phyloP scores from a whole-genome alignment of 2,329 filamentous ascomycete genomes.

The Xylariaceae sp. region DNA sequence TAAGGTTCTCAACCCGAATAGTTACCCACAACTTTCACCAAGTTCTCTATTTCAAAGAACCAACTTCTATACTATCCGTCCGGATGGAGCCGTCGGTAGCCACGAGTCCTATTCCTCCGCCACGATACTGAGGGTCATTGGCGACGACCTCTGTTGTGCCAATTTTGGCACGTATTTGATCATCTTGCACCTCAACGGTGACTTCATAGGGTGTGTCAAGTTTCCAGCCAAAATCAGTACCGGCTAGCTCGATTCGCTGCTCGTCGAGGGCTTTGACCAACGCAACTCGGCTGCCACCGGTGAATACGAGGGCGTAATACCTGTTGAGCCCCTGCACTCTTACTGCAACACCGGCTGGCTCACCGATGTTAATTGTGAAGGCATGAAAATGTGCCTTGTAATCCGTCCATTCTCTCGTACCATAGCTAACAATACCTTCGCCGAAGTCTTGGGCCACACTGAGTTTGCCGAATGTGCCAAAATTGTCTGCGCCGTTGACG shows the following conservation, averaged over 20 bases:
- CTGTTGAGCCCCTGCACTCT: slow-evolving; percentile 36
- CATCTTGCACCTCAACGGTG: slow-evolving; percentile 5
- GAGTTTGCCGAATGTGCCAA: slow-evolving; percentile 27
- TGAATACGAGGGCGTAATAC: slow-evolving; percentile 35
- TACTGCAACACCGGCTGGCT: slow-evolving; percentile 30
- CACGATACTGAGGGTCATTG: slow-evolving; percentile 20
- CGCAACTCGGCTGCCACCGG: slow-evolving; percentile 11
- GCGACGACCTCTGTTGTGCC: slow-evolving; percentile 15
- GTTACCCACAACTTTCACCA: too few species aligned
- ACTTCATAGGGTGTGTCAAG: slow-evolving; percentile 26
- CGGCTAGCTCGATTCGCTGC: slow-evolving; percentile 17
- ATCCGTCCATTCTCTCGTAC: slow-evolving; percentile 39
- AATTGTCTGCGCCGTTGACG: slow-evolving; percentile 30
- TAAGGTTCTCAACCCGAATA: too few species aligned
- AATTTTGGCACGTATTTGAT: slow-evolving; percentile 1
- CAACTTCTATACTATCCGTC: slow-evolving; percentile 18
- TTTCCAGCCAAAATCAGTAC: slow-evolving; percentile 22
- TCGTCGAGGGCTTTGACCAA: slow-evolving; percentile 31
- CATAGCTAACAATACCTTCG: slow-evolving; percentile 37
- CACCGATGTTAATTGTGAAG: slow-evolving; percentile 32
- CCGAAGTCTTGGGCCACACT: slow-evolving; percentile 34
- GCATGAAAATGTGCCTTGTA: slow-evolving; percentile 27
- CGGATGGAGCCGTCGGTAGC: slow-evolving; percentile 27
- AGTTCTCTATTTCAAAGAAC: not conserved
- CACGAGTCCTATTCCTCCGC: slow-evolving; percentile 30